Evolutionary conservation across 108 stramenopile species (phyloP).

Genomic region (Conticribra weissflogii): DNA sequence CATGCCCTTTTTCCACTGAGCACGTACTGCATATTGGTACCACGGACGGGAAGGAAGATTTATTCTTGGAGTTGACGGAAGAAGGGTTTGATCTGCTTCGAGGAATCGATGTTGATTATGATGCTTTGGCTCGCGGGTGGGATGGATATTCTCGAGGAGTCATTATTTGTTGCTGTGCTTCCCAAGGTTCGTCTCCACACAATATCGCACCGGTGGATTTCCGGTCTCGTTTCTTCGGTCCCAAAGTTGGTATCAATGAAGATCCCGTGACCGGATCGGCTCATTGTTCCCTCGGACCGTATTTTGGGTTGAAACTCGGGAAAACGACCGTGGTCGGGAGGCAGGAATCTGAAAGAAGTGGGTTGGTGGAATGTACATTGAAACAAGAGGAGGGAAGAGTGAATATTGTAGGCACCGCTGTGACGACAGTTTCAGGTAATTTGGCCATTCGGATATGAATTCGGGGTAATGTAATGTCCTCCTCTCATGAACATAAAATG

Average conservation of each 20-base stretch:
- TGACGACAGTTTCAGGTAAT: slow-evolving; percentile 49
- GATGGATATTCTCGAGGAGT: slow-evolving; percentile 76
- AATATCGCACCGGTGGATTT: slow-evolving; percentile 57
- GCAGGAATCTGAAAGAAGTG: slow-evolving; percentile 85
- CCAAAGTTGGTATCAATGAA: slow-evolving; percentile 92
- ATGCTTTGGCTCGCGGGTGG: slow-evolving; percentile 51
- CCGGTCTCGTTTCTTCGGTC: slow-evolving; percentile 90
- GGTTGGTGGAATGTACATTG: slow-evolving; percentile 74
- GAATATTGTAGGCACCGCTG: slow-evolving; percentile 56
- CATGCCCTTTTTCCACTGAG: slow-evolving; percentile 24
- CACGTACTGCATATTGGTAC: slow-evolving; percentile 58
- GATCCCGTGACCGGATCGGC: slow-evolving; percentile 96
- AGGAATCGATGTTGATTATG: slow-evolving; percentile 44
- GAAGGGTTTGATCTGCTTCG: slow-evolving; percentile 59
- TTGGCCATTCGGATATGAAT: slow-evolving; percentile 8
- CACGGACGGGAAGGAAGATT: slow-evolving; percentile 57
- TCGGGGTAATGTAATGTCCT: no score
- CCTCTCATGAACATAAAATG: no score
- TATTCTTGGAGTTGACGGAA: slow-evolving; percentile 74
- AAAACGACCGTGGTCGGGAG: slow-evolving; percentile 70
- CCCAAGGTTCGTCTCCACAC: neutral
- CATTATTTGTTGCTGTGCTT: slow-evolving; percentile 64
- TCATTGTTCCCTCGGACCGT: slow-evolving; percentile 90
- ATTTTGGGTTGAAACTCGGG: slow-evolving; percentile 77
- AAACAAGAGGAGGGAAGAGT: slow-evolving; percentile 48